Percentiles rank a stretch among this genome's conserved stretches.
These are phyloP conservation scores for Penicillium sp. DNA, from an alignment of 2,329 filamentous ascomycete genomes.

Conservation along the genomic window DNA sequence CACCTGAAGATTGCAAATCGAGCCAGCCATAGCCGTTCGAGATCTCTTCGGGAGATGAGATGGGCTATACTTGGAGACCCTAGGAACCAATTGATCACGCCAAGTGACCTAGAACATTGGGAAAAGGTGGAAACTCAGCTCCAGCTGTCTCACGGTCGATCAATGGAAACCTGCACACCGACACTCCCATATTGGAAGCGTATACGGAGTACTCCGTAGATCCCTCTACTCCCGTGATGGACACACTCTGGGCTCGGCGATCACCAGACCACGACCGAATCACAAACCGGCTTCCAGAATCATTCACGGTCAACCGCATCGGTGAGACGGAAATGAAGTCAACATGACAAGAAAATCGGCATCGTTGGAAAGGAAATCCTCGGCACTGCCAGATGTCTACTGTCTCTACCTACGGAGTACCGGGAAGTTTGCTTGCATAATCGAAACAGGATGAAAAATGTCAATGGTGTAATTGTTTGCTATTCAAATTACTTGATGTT, in stretches of 20 bases:
- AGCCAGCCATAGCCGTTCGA: conserved; percentile 6
- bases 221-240: neutral
- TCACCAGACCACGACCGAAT: conserved; percentile 4
- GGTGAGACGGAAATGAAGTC: neutral
- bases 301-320: conserved; percentile 5
- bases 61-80: neutral
- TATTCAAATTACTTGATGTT: conserved; percentile 11
- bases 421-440: neutral
- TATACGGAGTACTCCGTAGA: neutral
- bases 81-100: neutral
- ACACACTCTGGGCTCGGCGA: conserved; percentile 1
- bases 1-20: conserved; percentile 2
- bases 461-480: neutral
- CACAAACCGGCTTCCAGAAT: conserved; percentile 10
- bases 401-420: no score
- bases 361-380: neutral
- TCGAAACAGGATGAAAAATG: neutral
- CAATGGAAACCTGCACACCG: conserved; percentile 5
- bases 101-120: neutral
- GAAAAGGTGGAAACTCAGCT: neutral
- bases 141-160: neutral
- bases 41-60: neutral
- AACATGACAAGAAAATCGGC: neutral
- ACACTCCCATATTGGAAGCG: neutral
- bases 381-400: neutral